Evolutionary conservation across 495 filamentous ascomycete species (phyloP).

Genomic region (Daldinia vernicosa): DNA sequence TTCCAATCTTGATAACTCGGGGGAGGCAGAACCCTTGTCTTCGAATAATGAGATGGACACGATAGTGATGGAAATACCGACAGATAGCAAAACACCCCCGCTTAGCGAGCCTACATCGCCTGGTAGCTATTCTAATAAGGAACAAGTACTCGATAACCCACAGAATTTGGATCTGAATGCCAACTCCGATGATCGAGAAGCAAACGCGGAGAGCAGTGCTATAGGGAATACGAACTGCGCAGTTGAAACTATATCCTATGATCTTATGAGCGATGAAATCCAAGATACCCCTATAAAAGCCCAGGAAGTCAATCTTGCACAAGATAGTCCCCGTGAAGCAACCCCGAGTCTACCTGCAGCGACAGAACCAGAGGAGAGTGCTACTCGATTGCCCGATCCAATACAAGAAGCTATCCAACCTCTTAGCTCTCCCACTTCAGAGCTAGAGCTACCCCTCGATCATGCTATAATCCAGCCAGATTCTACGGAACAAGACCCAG

Average conservation of each 20-base stretch:
- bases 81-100: background rate
- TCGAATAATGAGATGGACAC: background rate
- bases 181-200: background rate
- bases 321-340: background rate
- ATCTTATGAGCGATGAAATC: background rate
- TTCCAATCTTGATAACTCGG: constrained; percentile 3
- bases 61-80: background rate
- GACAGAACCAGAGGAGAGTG: constrained; percentile 4
- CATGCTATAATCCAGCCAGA: background rate
- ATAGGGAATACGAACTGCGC: background rate
- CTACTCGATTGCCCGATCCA: background rate
- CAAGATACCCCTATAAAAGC: background rate
- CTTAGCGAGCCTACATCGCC: background rate
- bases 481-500: background rate
- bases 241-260: background rate
- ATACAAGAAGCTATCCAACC: background rate
- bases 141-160: background rate
- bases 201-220: background rate
- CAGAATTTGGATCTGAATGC: background rate
- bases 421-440: background rate
- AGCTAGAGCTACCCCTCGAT: background rate
- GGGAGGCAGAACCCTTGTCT: constrained; percentile 13
- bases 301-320: background rate
- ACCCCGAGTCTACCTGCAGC: background rate
- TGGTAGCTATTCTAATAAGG: background rate